A percentile compares a stretch with the other conserved stretches of the same genome.
Evolutionary conservation across 1,139 yeast genomes (phyloP).

Genomic region (Geotrichum phurueaensis): DNA sequence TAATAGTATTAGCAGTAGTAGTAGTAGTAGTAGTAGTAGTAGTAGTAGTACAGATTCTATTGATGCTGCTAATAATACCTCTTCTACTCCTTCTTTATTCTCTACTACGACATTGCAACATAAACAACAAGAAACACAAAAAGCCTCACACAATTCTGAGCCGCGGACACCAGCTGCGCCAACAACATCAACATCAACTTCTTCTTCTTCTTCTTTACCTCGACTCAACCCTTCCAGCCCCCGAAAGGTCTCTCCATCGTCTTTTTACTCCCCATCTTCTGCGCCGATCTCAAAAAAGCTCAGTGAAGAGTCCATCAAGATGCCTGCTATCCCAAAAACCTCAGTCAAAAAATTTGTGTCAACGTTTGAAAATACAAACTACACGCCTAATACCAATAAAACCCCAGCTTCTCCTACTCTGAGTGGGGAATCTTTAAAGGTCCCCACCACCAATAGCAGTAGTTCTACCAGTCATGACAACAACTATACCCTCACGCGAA

Average conservation of each 20-base stretch:
- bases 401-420: not conserved
- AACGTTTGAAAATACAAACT: constrained; percentile 2
- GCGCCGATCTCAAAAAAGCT: not conserved
- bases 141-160: not conserved
- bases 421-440: not conserved
- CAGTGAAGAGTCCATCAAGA: not conserved
- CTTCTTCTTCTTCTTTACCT: not conserved
- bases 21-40: not conserved
- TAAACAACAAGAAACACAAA: not conserved
- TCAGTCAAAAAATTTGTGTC: constrained; percentile 8
- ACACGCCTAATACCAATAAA: not conserved
- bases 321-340: not conserved
- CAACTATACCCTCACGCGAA: not conserved
- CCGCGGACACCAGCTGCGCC: not conserved
- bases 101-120: not conserved
- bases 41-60: not conserved
- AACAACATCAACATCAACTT: no score
- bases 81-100: not conserved
- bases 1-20: not conserved
- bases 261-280: not conserved
- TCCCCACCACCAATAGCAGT: not conserved
- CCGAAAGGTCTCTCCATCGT: not conserved
- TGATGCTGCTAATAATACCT: not conserved
- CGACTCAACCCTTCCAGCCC: not conserved
- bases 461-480: not conserved